Percentiles rank a stretch among this genome's conserved stretches.
Conservation (phyloP, 441 rosid species). For the Brassica hybrid region DNA sequence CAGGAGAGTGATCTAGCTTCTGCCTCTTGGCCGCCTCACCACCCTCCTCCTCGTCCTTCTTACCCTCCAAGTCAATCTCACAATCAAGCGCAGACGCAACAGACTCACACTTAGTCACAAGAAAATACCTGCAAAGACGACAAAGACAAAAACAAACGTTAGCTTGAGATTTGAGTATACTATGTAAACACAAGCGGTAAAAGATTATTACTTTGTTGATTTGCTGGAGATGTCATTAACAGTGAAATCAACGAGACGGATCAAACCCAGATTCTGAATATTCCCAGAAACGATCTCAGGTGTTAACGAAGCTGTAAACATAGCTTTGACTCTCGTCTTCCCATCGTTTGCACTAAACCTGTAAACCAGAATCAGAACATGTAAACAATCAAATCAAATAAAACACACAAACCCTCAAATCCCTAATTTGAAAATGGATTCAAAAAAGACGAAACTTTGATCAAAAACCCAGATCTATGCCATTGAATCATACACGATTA, state of each 20-base stretch:
- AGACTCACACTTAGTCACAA: constrained; percentile 73
- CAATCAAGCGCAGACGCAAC: constrained; percentile 71
- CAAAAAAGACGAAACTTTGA: too few relatives aligned
- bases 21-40: constrained; percentile 43
- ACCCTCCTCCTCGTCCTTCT: constrained; percentile 37
- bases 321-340: constrained; percentile 63
- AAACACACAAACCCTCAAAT: neutral
- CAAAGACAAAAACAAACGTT: too few relatives aligned
- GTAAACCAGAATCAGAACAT: neutral
- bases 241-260: constrained; percentile 72
- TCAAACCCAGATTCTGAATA: constrained; percentile 70
- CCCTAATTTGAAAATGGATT: too few relatives aligned
- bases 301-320: constrained; percentile 64
- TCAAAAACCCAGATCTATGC: constrained; percentile 14
- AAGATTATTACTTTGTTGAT: constrained; percentile 46
- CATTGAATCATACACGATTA: neutral
- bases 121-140: constrained; percentile 57
- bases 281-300: constrained; percentile 69
- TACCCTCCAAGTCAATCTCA: constrained; percentile 52
- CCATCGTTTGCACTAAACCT: constrained; percentile 89
- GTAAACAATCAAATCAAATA: neutral
- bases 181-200: neutral
- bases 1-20: constrained; percentile 47
- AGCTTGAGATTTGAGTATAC: constrained; percentile 34
- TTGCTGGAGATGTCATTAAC: constrained; percentile 85